Percentiles rank a stretch among this genome's conserved stretches.
Evolutionary conservation across 2,329 filamentous ascomycete genomes (phyloP).

Genomic region (Truncatella angustata): DNA sequence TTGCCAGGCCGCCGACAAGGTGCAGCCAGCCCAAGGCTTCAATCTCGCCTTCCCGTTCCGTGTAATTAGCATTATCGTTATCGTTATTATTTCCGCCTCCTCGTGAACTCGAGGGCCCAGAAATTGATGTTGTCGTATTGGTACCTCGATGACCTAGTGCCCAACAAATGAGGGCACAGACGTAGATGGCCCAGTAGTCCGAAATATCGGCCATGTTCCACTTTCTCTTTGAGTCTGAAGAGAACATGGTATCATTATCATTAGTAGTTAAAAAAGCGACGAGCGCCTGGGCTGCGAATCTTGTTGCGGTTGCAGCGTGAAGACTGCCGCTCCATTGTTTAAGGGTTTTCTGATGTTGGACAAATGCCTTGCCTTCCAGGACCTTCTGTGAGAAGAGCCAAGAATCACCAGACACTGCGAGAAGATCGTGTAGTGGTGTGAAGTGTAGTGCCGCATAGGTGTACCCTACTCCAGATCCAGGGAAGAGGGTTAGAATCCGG

Average conservation of each 20-base stretch:
- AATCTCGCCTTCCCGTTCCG: slow-evolving; percentile 34
- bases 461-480: slow-evolving; percentile 43
- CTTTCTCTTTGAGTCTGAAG: background rate
- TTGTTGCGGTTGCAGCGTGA: slow-evolving; percentile 41
- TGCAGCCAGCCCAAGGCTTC: slow-evolving; percentile 32
- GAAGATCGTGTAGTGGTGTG: slow-evolving; percentile 56
- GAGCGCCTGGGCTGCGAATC: slow-evolving; percentile 52
- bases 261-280: slow-evolving; percentile 39
- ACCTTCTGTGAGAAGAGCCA: slow-evolving; percentile 59
- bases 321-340: slow-evolving; percentile 30
- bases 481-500: slow-evolving; percentile 41
- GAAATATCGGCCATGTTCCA: slow-evolving; percentile 64
- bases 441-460: slow-evolving; percentile 57
- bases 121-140: background rate
- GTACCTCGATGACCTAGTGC: slow-evolving; percentile 41
- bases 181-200: slow-evolving; percentile 79
- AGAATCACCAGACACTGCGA: slow-evolving; percentile 57
- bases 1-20: slow-evolving; percentile 37
- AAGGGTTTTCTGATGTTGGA: slow-evolving; percentile 45
- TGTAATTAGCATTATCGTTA: slow-evolving; percentile 14
- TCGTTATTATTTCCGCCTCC: background rate
- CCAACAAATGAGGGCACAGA: slow-evolving; percentile 60
- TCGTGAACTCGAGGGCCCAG: background rate
- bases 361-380: slow-evolving; percentile 39
- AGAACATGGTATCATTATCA: slow-evolving; percentile 13